phyloP scores from a whole-genome alignment of 164 flowering plant genomes.

The Chloranthus sessilifolius region DNA sequence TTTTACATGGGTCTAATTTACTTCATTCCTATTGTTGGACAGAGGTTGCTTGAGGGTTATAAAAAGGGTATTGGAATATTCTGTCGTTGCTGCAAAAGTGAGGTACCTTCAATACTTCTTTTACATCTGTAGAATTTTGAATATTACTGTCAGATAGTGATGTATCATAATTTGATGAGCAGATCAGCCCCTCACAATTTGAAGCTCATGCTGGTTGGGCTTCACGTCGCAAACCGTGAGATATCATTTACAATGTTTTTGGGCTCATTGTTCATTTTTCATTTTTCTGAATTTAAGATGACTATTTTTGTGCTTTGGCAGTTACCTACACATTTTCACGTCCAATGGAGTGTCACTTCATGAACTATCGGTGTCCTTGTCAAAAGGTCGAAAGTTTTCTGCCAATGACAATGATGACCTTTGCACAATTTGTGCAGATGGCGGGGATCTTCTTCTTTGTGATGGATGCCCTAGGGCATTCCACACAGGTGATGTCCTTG shows the following conservation, averaged over 20 bases:
- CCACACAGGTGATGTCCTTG: constrained; percentile 40
- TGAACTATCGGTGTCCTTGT: constrained; percentile 49
- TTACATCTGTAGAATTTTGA: not conserved
- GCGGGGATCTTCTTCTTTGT: constrained; percentile 72
- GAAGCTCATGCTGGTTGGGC: constrained; percentile 95
- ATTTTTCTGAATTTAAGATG: not conserved
- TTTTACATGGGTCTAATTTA: constrained; percentile 1
- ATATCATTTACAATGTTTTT: too few species aligned
- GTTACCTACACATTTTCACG: constrained; percentile 70
- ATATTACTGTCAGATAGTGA: constrained; percentile 10
- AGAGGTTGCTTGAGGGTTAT: constrained; percentile 60
- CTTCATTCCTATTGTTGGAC: constrained; percentile 14
- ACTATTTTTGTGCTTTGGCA: constrained; percentile 22
- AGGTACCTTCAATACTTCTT: too few species aligned
- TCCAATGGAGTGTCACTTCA: constrained; percentile 86
- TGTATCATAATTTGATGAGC: constrained; percentile 20
- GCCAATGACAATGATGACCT: constrained; percentile 64
- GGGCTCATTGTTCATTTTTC: too few species aligned
- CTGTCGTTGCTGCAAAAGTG: constrained; percentile 54
- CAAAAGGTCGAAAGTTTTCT: constrained; percentile 34
- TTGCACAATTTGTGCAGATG: constrained; percentile 57
- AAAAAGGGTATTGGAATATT: constrained; percentile 59
- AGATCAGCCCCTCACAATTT: constrained; percentile 89
- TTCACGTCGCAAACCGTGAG: constrained; percentile 82
- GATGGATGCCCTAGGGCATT: constrained; percentile 76